Base-by-base conservation (phyloP, 768 basidiomycete genomes). In the Fibroporia radiculosa region DNA sequence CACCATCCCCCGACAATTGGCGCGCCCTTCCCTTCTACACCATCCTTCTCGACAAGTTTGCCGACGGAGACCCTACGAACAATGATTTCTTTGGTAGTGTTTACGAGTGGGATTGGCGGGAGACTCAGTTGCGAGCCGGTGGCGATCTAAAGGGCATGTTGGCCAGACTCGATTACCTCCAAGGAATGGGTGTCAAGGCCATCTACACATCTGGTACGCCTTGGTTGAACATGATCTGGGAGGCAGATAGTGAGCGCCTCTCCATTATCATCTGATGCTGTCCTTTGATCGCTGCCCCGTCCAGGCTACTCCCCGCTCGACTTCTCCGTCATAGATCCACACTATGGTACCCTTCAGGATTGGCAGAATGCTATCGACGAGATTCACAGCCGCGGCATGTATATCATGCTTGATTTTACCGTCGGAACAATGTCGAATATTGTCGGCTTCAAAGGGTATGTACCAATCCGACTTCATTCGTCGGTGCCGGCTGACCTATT, bases 221-320 rank as follows among this genome's bases (percentile, higher is more conserved):
- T 42, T 96, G 91, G 64, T 49, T 96, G 49, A 95, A 95, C 73
- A 93, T 93, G 92, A 65, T 90, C n/a, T 95, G 92, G 92, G 84
- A 93, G 59, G 85, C 90, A 3, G 92, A 95, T 75, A 91, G 92
- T 93, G 43, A 59, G 90, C 77, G 8, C 38, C 8, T 10, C 4
- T 24, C n/a, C 14, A 6, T 18, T 44, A 27, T n/a, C 27, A 19
- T 40, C 24, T 23, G 16, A 6, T n/a, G 41, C 28, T 6, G 19
- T 28, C 33, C 8, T 25, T 27, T 29, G 20, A 28, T 18, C 7
- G 6, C 19, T 20, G 18, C 20, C 11, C 12, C 18, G 20, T 28
- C 11, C 45, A 89, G 91, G 91, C 65, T 96, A 95, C 62, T 96
- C 93, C 20, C 88, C 92, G 3, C 73, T 96, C 48, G 93, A 96